Evolutionary conservation across 108 stramenopile species (phyloP), one percentile per base, ranked within the genome.

Genomic region (Thalassiosira profunda): DNA sequence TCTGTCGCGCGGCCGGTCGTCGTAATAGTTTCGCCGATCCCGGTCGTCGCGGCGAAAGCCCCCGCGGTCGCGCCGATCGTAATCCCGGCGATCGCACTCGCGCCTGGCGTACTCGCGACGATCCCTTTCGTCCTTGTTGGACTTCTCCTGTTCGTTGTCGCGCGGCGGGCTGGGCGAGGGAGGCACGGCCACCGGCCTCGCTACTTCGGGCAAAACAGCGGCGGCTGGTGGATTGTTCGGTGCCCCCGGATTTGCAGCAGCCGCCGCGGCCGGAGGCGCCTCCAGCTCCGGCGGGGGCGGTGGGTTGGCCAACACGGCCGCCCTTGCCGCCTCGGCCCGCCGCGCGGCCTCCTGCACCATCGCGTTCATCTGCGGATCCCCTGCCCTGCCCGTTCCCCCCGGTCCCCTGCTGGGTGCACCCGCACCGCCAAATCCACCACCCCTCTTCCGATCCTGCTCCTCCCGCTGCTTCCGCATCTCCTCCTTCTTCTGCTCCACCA

Each of bases 401-500:
- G 31, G 58, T 21, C 30, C 26, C n/a, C 12, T 28, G 31, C 66
- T 21, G 47, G 56, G 26, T 44, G 15, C 41, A 26, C 15, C 11
- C 18, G 33, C 48, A 5, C 45, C 14, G 38, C 44, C 58, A 25
- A 17, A 34, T 14, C 40, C 17, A 8, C 7, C 28, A 6, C 41
- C 28, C 12, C 58, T 42, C 18, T 49, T 17, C 65, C 33, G 41
- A 38, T 62, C 31, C 57, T 45, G 12, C 28, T 24, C 11, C 26
- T 75, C 63, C 51, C 57, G 44, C 38, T 78, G 54, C 29, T 69
- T 26, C 14, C 66, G 59, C 43, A 95, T 72, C 60, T 92, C 91
- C 59, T 87, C 82, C 64, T 91, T 95, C 77, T 95, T 95, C 60
- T 86, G 77, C 74, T 95, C 88, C 49, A 95, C 48, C 25, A 95